Percentiles rank a stretch among this genome's conserved stretches.
These are phyloP conservation scores for Cladophialophora immunda DNA, from an alignment of 2,329 filamentous ascomycete species.

Conservation along the genomic window DNA sequence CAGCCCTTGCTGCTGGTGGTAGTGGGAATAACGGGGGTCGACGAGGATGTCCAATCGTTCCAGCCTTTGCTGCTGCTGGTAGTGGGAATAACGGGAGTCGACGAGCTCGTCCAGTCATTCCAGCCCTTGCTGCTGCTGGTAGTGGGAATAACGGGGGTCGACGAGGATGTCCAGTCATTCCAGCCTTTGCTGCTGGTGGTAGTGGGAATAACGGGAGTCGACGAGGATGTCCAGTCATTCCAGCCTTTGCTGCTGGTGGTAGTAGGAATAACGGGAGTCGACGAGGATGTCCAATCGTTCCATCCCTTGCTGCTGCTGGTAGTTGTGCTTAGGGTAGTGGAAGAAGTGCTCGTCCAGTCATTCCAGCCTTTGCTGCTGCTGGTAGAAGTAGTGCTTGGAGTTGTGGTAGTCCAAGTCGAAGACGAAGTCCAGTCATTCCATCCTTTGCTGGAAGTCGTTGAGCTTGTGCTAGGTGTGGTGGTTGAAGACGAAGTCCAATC, in stretches of 20 bases:
- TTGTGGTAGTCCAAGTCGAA: constrained; percentile 6
- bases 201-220: background rate
- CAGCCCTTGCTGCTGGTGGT: constrained; percentile 5
- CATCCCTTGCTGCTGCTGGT: background rate
- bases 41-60: background rate
- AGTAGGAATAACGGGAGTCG: background rate
- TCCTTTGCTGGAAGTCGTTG: background rate
- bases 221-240: constrained; percentile 4
- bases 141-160: background rate
- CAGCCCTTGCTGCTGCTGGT: background rate
- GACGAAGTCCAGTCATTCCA: constrained; percentile 16
- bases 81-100: background rate
- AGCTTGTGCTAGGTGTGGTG: too few relatives aligned
- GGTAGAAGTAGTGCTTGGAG: background rate
- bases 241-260: background rate
- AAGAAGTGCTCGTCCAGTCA: background rate
- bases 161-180: constrained; percentile 15
- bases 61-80: background rate
- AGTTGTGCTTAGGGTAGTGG: background rate
- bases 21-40: background rate
- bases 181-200: constrained; percentile 2
- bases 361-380: background rate
- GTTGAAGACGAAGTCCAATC: constrained; percentile 15
- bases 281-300: constrained; percentile 3
- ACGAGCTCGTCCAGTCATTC: constrained; percentile 6